These are phyloP conservation scores for Flammula alnicola DNA, from an alignment of 1,284 basidiomycete genomes.

Conservation along the genomic window DNA sequence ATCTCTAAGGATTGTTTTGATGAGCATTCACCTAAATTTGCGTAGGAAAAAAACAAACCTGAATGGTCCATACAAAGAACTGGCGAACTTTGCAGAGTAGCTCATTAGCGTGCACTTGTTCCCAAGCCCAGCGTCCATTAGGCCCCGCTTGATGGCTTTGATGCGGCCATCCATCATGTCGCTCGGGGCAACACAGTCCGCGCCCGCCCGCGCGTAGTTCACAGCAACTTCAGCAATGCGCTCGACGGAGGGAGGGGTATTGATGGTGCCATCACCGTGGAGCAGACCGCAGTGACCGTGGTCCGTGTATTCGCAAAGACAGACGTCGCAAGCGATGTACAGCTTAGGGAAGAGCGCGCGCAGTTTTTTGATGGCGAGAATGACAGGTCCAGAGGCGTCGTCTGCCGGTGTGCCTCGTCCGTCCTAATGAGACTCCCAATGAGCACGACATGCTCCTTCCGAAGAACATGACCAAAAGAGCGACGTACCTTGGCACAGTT, in stretches of 20 bases:
- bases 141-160: conserved; percentile 83
- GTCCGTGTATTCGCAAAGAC: conserved; percentile 99
- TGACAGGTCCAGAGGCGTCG: conserved; percentile 90
- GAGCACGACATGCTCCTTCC: background rate
- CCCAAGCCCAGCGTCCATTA: conserved; percentile 83
- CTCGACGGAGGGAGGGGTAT: conserved; percentile 76
- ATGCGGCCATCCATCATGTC: conserved; percentile 99
- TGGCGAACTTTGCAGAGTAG: conserved; percentile 99
- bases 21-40: conserved; percentile 3
- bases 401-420: conserved; percentile 86
- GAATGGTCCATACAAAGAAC: conserved; percentile 97
- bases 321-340: conserved; percentile 94
- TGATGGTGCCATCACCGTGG: conserved; percentile 73
- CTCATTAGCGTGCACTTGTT: conserved; percentile 95
- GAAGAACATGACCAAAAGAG: conserved; percentile 3
- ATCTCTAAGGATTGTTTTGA: conserved; percentile 60
- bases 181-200: conserved; percentile 97
- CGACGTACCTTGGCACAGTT: conserved; percentile 77
- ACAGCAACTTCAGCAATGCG: conserved; percentile 94
- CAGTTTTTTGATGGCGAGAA: conserved; percentile 85
- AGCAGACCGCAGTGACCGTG: conserved; percentile 97
- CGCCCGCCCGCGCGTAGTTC: conserved; percentile 92
- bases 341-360: conserved; percentile 79
- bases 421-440: conserved; percentile 59
- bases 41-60: conserved; percentile 53